phyloP scores from a whole-genome alignment of 2,329 filamentous ascomycete genomes.

The Calonectria pseudoreteaudii region DNA sequence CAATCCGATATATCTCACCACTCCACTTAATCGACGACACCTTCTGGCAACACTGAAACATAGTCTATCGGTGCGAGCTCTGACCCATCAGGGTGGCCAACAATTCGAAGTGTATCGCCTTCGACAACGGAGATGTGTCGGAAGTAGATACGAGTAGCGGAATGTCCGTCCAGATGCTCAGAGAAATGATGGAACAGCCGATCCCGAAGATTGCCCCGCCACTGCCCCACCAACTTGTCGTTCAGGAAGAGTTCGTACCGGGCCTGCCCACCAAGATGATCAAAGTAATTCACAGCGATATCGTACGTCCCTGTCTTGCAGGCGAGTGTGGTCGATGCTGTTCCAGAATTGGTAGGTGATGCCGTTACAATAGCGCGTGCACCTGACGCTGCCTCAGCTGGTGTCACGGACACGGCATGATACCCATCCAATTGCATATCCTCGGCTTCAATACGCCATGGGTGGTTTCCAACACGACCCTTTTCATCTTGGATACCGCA shows the following conservation, averaged over 20 bases:
- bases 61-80: not conserved
- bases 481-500: not conserved
- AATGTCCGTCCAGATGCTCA: not conserved
- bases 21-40: not conserved
- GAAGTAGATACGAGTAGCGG: not conserved
- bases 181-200: not conserved
- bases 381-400: not conserved
- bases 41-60: not conserved
- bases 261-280: not conserved
- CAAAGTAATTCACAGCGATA: not conserved
- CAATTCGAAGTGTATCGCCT: not conserved
- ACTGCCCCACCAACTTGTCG: not conserved
- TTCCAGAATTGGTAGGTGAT: not conserved
- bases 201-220: not conserved
- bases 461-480: not conserved
- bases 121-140: not conserved
- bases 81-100: not conserved
- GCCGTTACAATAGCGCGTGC: not conserved
- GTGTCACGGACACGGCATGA: not conserved
- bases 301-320: not conserved
- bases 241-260: not conserved
- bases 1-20: not conserved
- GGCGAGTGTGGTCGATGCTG: not conserved
- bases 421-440: not conserved
- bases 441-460: not conserved